A percentile compares a stretch with the other conserved stretches of the same genome.
These are phyloP conservation scores for Amanita pseudoporphyria DNA, from an alignment of 768 basidiomycete species.

Conservation along the genomic window DNA sequence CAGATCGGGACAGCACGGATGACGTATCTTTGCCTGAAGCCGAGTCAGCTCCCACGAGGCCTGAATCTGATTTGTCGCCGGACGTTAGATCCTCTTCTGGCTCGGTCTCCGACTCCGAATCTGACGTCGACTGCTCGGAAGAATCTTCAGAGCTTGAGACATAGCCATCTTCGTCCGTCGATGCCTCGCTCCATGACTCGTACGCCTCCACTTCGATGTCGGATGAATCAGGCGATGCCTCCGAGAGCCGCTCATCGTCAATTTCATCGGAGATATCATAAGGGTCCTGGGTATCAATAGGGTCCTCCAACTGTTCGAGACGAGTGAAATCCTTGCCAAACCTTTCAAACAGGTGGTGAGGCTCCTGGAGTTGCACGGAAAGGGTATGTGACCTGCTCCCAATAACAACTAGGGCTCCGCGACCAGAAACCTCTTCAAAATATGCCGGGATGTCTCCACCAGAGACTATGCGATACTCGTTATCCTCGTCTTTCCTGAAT, in stretches of 20 bases:
- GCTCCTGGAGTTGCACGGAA: not conserved
- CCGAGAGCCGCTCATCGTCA: not conserved
- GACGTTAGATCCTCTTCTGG: not conserved
- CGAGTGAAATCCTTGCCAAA: not conserved
- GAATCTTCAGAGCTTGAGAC: not conserved
- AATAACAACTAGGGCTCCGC: not conserved
- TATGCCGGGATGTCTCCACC: not conserved
- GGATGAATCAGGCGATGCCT: not conserved
- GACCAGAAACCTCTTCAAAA: conserved; percentile 1
- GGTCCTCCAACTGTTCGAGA: not conserved
- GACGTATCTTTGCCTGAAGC: not conserved
- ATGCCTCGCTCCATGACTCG: not conserved
- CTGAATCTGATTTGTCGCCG: not conserved
- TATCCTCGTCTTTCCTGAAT: not conserved
- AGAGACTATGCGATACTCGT: not conserved
- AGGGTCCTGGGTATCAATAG: not conserved
- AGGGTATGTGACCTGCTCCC: conserved; percentile 2
- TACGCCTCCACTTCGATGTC: not conserved
- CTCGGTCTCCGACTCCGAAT: not conserved
- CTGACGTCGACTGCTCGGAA: not conserved
- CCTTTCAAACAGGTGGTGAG: not conserved
- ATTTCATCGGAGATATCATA: not conserved
- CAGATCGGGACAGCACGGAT: not conserved
- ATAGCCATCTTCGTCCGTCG: not conserved
- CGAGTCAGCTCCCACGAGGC: not conserved